These are phyloP conservation scores for Actinomortierella ambigua DNA, from an alignment of 371 early-diverging fungal species.

Conservation along the genomic window DNA sequence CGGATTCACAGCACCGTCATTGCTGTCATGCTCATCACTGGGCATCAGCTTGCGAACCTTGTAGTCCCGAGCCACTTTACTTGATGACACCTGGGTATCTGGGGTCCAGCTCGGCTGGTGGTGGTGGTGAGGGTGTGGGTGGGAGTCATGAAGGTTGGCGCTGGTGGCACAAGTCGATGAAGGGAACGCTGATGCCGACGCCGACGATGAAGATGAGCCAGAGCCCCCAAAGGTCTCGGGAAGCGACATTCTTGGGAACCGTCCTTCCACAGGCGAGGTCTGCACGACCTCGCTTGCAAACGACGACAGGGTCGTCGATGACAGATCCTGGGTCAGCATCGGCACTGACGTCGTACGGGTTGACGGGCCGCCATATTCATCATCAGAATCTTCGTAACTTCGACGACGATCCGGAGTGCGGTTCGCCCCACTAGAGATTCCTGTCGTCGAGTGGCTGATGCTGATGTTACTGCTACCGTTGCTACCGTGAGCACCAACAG, in stretches of 20 bases:
- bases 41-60: conserved; percentile 44
- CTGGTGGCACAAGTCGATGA: no score
- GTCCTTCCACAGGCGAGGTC: conserved; percentile 12
- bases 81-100: no score
- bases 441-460: no score
- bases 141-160: no score
- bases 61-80: conserved; percentile 18
- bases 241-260: not conserved
- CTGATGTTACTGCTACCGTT: no score
- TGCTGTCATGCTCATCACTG: conserved; percentile 13
- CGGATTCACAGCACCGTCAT: conserved; percentile 1
- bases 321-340: conserved; percentile 41
- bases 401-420: no score
- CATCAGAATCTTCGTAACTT: conserved; percentile 1
- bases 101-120: no score
- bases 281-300: conserved; percentile 13
- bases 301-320: conserved; percentile 26
- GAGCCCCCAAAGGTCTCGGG: not conserved
- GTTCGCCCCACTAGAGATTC: no score
- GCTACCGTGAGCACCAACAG: no score
- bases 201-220: conserved; percentile 1
- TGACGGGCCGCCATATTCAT: conserved; percentile 23
- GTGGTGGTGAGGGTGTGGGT: no score
- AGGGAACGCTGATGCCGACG: not conserved
- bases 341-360: conserved; percentile 18